Percentiles rank a stretch among this genome's conserved stretches.
Conservation (phyloP, 2,329 filamentous ascomycete genomes). For the Neobulgaria alba region DNA sequence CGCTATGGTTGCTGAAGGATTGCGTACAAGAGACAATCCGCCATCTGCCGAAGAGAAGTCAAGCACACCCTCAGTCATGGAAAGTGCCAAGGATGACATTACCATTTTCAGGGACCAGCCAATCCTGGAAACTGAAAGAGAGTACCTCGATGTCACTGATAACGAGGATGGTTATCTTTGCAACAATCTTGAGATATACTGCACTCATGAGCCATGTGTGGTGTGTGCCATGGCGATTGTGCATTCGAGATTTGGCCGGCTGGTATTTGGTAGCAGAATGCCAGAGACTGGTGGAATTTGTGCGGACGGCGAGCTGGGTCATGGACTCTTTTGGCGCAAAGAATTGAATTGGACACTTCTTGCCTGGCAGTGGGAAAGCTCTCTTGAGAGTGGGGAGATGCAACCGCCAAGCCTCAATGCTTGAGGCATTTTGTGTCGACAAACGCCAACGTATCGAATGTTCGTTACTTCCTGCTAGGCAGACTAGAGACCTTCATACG, state of each 20-base stretch:
- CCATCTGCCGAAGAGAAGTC: not conserved
- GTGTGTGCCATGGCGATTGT: slow-evolving; percentile 97
- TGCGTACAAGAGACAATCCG: slow-evolving; percentile 29
- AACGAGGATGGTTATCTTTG: slow-evolving; percentile 78
- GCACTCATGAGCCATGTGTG: slow-evolving; percentile 91
- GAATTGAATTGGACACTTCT: slow-evolving; percentile 83
- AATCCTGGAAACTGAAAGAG: slow-evolving; percentile 55
- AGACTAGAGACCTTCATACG: too few species aligned
- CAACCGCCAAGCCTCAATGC: not conserved
- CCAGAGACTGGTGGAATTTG: slow-evolving; percentile 72
- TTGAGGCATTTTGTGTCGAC: too few species aligned
- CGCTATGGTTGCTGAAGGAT: slow-evolving; percentile 65
- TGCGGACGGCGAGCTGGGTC: slow-evolving; percentile 60
- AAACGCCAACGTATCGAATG: too few species aligned
- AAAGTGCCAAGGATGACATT: not conserved
- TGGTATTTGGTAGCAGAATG: slow-evolving; percentile 76
- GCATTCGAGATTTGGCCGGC: slow-evolving; percentile 83
- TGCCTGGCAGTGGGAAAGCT: slow-evolving; percentile 51
- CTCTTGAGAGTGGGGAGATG: not conserved
- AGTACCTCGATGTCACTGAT: slow-evolving; percentile 48
- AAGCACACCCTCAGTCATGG: not conserved
- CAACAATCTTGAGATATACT: slow-evolving; percentile 85
- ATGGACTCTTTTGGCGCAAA: slow-evolving; percentile 61
- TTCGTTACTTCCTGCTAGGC: too few species aligned
- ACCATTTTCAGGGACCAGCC: slow-evolving; percentile 57